phyloP scores from a whole-genome alignment of 2,329 filamentous ascomycete genomes.

The Cryphonectria radicalis region DNA sequence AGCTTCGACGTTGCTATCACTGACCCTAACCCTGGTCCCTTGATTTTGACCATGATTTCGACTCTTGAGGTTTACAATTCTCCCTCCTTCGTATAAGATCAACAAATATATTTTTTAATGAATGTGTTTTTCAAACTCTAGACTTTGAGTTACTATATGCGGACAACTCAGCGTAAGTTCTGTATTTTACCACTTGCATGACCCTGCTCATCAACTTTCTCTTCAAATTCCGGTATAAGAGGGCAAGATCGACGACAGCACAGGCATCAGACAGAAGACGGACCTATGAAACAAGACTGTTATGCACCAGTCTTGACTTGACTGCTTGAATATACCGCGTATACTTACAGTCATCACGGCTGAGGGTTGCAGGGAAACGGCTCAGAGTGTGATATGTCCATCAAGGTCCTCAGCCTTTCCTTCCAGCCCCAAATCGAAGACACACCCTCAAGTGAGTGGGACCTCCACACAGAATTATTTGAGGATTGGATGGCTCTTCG shows the following conservation, averaged over 20 bases:
- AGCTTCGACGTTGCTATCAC: not conserved
- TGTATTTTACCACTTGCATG: not conserved
- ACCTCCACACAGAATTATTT: not conserved
- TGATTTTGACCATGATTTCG: not conserved
- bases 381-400: not conserved
- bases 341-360: not conserved
- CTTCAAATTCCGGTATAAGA: not conserved
- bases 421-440: not conserved
- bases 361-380: not conserved
- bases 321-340: not conserved
- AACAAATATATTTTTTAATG: not conserved
- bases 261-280: not conserved
- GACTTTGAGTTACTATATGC: not conserved
- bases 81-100: not conserved
- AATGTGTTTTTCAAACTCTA: not conserved
- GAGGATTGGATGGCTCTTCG: not conserved
- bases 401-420: conserved; percentile 10
- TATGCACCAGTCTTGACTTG: not conserved
- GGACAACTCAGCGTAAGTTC: not conserved
- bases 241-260: not conserved
- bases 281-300: not conserved
- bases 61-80: not conserved
- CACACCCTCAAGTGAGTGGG: not conserved
- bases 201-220: not conserved
- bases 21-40: not conserved